A percentile compares a stretch with the other conserved stretches of the same genome.
phyloP scores from a whole-genome alignment of 768 basidiomycete genomes.

The Suillus alpinus region DNA sequence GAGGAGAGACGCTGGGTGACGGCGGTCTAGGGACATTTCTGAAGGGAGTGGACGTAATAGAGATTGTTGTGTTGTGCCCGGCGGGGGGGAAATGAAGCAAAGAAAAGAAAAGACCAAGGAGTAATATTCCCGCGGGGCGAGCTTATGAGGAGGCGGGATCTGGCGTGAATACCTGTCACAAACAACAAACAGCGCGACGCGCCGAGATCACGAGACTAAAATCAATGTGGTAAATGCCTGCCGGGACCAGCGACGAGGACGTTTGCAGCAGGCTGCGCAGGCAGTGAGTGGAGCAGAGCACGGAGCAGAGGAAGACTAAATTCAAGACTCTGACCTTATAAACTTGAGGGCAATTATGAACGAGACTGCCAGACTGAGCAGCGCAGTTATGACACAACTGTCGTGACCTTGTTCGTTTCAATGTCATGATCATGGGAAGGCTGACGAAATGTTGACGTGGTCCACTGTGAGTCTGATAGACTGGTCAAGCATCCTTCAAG shows the following conservation, averaged over 20 bases:
- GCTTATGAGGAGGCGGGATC: conserved; percentile 10
- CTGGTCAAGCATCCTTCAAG: neutral
- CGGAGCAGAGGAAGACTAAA: neutral
- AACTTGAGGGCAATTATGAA: neutral
- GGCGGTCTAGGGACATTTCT: conserved; percentile 37
- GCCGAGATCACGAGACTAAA: conserved; percentile 31
- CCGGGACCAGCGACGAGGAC: neutral
- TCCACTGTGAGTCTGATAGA: neutral
- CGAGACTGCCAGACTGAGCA: neutral
- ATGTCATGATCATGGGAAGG: neutral
- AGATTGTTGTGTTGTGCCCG: conserved; percentile 20
- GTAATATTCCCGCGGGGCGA: neutral
- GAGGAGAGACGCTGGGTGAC: conserved; percentile 81
- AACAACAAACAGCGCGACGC: conserved; percentile 19
- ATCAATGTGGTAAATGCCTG: conserved; percentile 8
- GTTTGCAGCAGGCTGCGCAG: neutral
- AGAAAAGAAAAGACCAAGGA: conserved; percentile 5
- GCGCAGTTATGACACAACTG: neutral
- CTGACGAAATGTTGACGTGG: neutral
- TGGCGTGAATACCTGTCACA: neutral
- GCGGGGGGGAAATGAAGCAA: conserved; percentile 19
- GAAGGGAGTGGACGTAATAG: conserved; percentile 33
- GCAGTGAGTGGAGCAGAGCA: neutral
- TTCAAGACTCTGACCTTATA: neutral
- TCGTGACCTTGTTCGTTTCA: neutral